These are phyloP conservation scores for Evansstolkia leycettana DNA, from an alignment of 495 filamentous ascomycete species.

Conservation along the genomic window DNA sequence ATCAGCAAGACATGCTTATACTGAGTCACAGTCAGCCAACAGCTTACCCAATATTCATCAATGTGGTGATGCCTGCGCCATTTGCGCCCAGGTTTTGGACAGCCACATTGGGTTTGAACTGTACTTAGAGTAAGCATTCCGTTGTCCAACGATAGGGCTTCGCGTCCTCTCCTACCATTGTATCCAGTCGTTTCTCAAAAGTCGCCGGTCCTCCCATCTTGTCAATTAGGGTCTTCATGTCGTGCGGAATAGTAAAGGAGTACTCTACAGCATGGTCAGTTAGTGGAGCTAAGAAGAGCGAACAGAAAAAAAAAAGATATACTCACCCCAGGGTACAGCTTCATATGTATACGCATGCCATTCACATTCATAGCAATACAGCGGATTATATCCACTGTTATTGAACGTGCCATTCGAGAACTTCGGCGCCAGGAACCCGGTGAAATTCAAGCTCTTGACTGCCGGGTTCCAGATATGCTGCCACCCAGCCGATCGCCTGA, in stretches of 20 bases:
- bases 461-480: constrained; percentile 50
- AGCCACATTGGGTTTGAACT: constrained; percentile 24
- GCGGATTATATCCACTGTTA: constrained; percentile 41
- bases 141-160: neutral
- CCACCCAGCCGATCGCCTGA: constrained; percentile 48
- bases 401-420: constrained; percentile 40
- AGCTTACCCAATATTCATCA: constrained; percentile 40
- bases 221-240: constrained; percentile 46
- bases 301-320: neutral
- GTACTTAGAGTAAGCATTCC: neutral
- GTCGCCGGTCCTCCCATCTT: constrained; percentile 41
- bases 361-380: constrained; percentile 52
- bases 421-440: constrained; percentile 51
- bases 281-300: neutral
- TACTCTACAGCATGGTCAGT: constrained; percentile 53
- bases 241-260: constrained; percentile 51
- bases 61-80: constrained; percentile 25
- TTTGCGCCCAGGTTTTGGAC: constrained; percentile 21
- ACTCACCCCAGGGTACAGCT: constrained; percentile 26
- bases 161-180: neutral
- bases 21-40: neutral
- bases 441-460: constrained; percentile 37
- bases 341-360: constrained; percentile 35
- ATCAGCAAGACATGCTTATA: neutral
- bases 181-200: constrained; percentile 29